These are phyloP conservation scores for Epichloe sp. DNA, from an alignment of 2,329 filamentous ascomycete species.

Conservation along the genomic window DNA sequence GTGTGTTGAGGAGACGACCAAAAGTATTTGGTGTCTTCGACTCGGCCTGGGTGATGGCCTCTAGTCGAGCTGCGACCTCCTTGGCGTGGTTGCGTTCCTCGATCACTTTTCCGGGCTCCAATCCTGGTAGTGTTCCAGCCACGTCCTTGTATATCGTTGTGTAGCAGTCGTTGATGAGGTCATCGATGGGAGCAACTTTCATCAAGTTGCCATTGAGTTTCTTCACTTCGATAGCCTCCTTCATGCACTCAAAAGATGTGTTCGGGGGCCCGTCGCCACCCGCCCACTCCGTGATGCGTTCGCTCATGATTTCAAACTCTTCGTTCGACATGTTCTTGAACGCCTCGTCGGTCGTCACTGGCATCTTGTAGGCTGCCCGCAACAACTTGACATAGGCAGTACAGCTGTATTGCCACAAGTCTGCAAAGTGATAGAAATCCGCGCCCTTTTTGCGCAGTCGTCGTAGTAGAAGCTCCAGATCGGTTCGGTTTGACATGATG, in stretches of 20 bases:
- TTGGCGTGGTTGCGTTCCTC: slow-evolving; percentile 31
- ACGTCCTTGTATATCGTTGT: slow-evolving; percentile 60
- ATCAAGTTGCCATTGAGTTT: slow-evolving; percentile 76
- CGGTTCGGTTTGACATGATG: slow-evolving; percentile 59
- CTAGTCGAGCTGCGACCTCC: slow-evolving; percentile 26
- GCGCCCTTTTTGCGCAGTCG: slow-evolving; percentile 74
- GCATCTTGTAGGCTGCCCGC: slow-evolving; percentile 33
- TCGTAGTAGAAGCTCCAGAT: slow-evolving; percentile 65
- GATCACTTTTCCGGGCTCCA: slow-evolving; percentile 32
- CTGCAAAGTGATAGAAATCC: slow-evolving; percentile 54
- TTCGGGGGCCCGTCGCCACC: slow-evolving; percentile 24
- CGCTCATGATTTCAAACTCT: slow-evolving; percentile 44
- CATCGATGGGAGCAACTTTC: slow-evolving; percentile 76
- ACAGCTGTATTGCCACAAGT: slow-evolving; percentile 46
- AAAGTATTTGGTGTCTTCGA: slow-evolving; percentile 23
- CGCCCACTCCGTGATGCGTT: slow-evolving; percentile 43
- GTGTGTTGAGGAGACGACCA: slow-evolving; percentile 29
- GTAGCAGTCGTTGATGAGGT: slow-evolving; percentile 87
- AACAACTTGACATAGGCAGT: slow-evolving; percentile 40
- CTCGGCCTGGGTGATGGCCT: slow-evolving; percentile 15
- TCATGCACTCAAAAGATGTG: slow-evolving; percentile 38
- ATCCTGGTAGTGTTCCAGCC: slow-evolving; percentile 42
- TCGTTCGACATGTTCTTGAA: slow-evolving; percentile 41
- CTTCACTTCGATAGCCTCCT: slow-evolving; percentile 45
- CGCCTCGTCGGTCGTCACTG: slow-evolving; percentile 34